A percentile compares a stretch with the other conserved stretches of the same genome.
Conservation (phyloP, 2,329 filamentous ascomycete species). For the Trichoderma atroviride region DNA sequence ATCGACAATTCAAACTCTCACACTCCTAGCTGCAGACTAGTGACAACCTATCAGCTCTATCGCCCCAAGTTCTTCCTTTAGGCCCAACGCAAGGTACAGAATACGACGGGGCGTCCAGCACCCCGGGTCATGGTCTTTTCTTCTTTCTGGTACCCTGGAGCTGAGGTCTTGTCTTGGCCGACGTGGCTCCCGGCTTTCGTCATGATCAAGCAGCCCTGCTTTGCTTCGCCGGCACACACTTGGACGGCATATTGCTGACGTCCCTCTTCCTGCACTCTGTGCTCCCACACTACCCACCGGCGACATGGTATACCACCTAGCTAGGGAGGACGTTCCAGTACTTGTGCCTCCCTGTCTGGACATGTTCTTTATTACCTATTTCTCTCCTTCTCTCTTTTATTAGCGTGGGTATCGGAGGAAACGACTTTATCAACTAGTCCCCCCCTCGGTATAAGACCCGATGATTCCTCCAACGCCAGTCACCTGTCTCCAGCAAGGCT, state of each 20-base stretch:
- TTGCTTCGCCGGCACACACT: conserved; percentile 12
- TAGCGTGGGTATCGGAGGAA: conserved; percentile 22
- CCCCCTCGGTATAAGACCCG: conserved; percentile 28
- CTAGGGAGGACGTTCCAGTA: conserved; percentile 9
- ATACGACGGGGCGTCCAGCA: conserved; percentile 25
- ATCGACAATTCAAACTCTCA: conserved; percentile 26
- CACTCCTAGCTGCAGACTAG: conserved; percentile 31
- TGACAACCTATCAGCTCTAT: conserved; percentile 28
- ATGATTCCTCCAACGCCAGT: conserved; percentile 25
- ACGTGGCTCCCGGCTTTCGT: conserved; percentile 11
- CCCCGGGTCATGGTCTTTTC: conserved; percentile 16
- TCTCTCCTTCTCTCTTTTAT: neutral
- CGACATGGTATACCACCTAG: conserved; percentile 9
- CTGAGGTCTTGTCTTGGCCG: conserved; percentile 12
- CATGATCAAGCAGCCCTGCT: conserved; percentile 20
- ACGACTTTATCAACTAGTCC: conserved; percentile 21
- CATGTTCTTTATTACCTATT: neutral
- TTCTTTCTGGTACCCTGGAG: neutral
- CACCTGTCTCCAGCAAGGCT: conserved; percentile 23
- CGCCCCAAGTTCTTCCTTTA: conserved; percentile 18
- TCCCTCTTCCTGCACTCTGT: conserved; percentile 12
- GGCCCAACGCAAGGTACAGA: conserved; percentile 28
- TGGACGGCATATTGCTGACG: conserved; percentile 17
- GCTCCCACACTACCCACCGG: conserved; percentile 17
- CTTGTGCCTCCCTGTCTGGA: conserved; percentile 2